Base-by-base conservation (phyloP, 2,329 filamentous ascomycete species). In the Hypoxylon sp. region DNA sequence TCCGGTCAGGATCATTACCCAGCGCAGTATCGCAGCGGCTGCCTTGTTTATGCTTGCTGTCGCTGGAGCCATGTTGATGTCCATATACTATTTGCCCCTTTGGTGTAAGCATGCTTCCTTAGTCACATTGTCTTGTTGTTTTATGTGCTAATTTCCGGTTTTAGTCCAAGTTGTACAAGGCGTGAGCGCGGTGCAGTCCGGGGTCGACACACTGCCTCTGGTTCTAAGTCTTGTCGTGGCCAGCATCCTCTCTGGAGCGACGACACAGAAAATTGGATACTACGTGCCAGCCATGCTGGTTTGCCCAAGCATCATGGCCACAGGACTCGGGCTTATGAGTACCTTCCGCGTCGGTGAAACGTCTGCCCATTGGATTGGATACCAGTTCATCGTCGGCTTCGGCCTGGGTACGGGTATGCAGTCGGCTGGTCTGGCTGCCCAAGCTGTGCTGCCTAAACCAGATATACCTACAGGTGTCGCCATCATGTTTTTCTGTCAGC, bases 401-500 rank as follows among this genome's bases (percentile, higher is more conserved):
- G 85, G 85, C 1, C 68, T 87, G 3, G 86, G 86, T 2, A 73
- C 83, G 20, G 81, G 82, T 4, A 82, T 88, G 76, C 84, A 88
- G 66, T 79, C 83, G 3, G 75, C 81, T 13, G 75, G 78, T 51
- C 79, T 88, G 17, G 84, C 84, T 1, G 77, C 77, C 0, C 78
- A 80, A 58, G 75, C 79, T 2, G 76, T 79, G 1, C 69, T 81
- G 18, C 69, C 68, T 10, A 60, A 70, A 24, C 72, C 74, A n/a
- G 78, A 81, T 60, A 75, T 81, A 57, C 75, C 79, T 8, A 76
- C 74, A 9, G 79, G 78, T 10, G 75, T 77, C 23, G 71, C 79
- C 1, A 72, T 78, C 35, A 76, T 79, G 43, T 76, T 81, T 45
- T 81, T 82, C 63, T 72, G 74, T 42, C 78, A 80, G 62, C 79